Conservation (phyloP, 2,329 filamentous ascomycete species). For the Beauveria rudraprayagi region DNA sequence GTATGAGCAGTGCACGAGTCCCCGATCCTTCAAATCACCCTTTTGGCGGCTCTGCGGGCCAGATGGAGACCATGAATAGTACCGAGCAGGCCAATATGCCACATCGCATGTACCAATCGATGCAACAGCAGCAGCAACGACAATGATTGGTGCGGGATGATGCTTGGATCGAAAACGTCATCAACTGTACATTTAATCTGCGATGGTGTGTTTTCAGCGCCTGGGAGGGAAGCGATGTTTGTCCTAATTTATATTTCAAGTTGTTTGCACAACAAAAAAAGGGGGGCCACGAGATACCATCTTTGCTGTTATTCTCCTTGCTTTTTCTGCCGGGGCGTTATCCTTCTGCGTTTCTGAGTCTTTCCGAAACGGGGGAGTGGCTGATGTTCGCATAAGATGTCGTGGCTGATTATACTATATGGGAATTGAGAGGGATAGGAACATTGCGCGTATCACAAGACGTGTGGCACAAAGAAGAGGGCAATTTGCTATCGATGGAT, state of each 20-base stretch:
- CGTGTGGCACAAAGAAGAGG: neutral
- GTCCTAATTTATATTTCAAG: neutral
- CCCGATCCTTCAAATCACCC: neutral
- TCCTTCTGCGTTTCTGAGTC: neutral
- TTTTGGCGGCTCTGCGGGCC: conserved; percentile 7
- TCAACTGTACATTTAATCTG: conserved; percentile 5
- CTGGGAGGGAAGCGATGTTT: conserved; percentile 1
- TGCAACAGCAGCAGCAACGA: conserved; percentile 11
- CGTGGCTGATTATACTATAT: neutral
- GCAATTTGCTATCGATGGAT: neutral
- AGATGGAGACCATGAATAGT: conserved; percentile 1
- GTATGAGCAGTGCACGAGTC: neutral
- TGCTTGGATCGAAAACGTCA: neutral
- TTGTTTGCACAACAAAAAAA: neutral
- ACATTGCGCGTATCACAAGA: neutral
- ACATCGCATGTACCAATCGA: conserved; percentile 11
- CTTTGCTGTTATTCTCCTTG: neutral
- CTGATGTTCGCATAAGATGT: neutral
- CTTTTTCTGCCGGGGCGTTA: neutral
- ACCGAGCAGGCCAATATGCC: conserved; percentile 8
- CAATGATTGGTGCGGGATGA: neutral
- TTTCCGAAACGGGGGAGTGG: neutral
- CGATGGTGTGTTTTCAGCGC: neutral
- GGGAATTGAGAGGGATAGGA: neutral
- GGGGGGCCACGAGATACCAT: conserved; percentile 2